Percentiles rank a stretch among this genome's conserved stretches.
Evolutionary conservation across 2,329 filamentous ascomycete species (phyloP).

Genomic region (Paecilomyces dactylethromorphus): DNA sequence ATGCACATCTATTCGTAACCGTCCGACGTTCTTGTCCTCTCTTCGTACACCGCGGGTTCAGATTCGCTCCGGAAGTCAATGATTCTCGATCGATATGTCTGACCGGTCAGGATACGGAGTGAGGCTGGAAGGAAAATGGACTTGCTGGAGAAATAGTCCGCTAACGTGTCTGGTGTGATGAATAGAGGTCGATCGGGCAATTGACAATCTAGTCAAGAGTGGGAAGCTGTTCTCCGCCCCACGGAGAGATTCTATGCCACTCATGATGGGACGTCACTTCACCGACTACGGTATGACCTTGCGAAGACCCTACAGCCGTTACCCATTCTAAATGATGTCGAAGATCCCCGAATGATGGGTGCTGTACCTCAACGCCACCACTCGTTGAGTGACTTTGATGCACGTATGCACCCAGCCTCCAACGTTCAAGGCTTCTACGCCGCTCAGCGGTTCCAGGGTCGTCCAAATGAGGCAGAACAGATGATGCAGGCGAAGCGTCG

Average conservation of each 20-base stretch:
- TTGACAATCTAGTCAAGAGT: slow-evolving; percentile 94
- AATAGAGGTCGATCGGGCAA: slow-evolving; percentile 87
- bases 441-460: slow-evolving; percentile 83
- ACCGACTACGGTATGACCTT: slow-evolving; percentile 53
- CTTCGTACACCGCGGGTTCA: background rate
- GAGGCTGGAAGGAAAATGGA: background rate
- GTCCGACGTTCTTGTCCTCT: background rate
- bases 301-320: slow-evolving; percentile 11
- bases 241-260: slow-evolving; percentile 75
- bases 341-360: slow-evolving; percentile 65
- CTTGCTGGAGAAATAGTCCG: slow-evolving; percentile 1
- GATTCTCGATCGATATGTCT: background rate
- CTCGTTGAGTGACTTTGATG: slow-evolving; percentile 77
- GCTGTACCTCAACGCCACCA: slow-evolving; percentile 67
- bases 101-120: background rate
- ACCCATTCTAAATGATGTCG: slow-evolving; percentile 16
- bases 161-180: slow-evolving; percentile 16
- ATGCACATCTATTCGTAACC: slow-evolving; percentile 37
- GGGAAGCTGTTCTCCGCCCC: slow-evolving; percentile 74
- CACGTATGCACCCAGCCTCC: slow-evolving; percentile 64
- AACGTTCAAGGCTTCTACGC: slow-evolving; percentile 93
- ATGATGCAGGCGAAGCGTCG: slow-evolving; percentile 98
- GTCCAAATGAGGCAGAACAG: slow-evolving; percentile 88
- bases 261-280: slow-evolving; percentile 54
- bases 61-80: background rate